A percentile compares a stretch with the other conserved stretches of the same genome.
These are phyloP conservation scores for Lactarius quietus DNA, from an alignment of 768 basidiomycete genomes.

Conservation along the genomic window DNA sequence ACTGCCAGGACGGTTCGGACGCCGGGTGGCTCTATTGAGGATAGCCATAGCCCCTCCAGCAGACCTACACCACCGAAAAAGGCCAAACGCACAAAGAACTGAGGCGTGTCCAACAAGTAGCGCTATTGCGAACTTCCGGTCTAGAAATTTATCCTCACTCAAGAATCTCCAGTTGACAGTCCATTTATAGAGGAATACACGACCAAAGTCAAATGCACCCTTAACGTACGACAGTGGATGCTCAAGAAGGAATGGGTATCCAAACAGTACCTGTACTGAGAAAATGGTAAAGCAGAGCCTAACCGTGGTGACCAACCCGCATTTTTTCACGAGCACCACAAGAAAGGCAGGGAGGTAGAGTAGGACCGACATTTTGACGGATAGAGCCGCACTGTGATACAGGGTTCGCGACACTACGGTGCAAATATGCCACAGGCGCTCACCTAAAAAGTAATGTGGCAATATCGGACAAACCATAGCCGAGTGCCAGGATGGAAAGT, in stretches of 20 bases:
- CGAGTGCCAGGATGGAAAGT: constrained; percentile 63
- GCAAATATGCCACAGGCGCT: constrained; percentile 26
- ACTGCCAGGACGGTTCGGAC: constrained; percentile 49
- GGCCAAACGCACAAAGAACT: constrained; percentile 60
- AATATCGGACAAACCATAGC: constrained; percentile 52
- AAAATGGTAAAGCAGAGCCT: constrained; percentile 47
- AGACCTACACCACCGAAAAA: constrained; percentile 68
- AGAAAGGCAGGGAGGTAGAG: constrained; percentile 88
- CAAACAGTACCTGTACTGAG: constrained; percentile 57
- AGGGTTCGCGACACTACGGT: constrained; percentile 17
- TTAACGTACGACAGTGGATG: constrained; percentile 62
- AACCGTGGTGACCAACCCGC: constrained; percentile 52
- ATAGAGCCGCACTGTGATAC: constrained; percentile 63
- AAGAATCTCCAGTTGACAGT: constrained; percentile 97
- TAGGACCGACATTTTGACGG: constrained; percentile 92
- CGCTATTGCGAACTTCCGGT: constrained; percentile 51
- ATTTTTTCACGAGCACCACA: constrained; percentile 73
- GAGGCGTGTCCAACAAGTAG: constrained; percentile 66
- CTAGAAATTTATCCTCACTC: constrained; percentile 71
- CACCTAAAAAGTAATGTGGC: constrained; percentile 75
- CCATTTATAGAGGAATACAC: constrained; percentile 92
- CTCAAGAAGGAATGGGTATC: constrained; percentile 62
- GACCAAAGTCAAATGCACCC: constrained; percentile 81
- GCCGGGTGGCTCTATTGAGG: constrained; percentile 49
- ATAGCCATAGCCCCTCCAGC: constrained; percentile 66